Conservation (phyloP, 768 basidiomycete species). For the Agaricus blazei region DNA sequence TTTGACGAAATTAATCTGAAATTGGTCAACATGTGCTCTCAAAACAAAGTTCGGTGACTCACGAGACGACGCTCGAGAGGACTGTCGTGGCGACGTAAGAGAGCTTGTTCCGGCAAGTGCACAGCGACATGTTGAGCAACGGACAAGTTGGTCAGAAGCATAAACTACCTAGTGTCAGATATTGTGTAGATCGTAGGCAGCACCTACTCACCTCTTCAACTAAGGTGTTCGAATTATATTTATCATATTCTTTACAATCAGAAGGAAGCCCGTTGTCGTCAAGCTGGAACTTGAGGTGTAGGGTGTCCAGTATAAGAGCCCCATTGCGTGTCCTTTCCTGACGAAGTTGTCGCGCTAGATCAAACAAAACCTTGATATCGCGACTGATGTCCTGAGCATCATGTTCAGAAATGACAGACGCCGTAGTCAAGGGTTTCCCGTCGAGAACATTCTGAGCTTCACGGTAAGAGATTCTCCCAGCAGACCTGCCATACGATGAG, state of each 20-base stretch:
- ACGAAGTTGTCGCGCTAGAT: slow-evolving; percentile 69
- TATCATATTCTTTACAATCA: slow-evolving; percentile 68
- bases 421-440: slow-evolving; percentile 52
- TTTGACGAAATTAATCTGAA: slow-evolving; percentile 68
- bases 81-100: slow-evolving; percentile 89
- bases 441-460: slow-evolving; percentile 82
- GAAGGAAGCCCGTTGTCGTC: slow-evolving; percentile 75
- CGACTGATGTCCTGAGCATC: slow-evolving; percentile 55
- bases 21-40: slow-evolving; percentile 9
- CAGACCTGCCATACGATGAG: slow-evolving; percentile 48
- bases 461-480: slow-evolving; percentile 78
- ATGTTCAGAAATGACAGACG: slow-evolving; percentile 55
- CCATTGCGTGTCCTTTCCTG: slow-evolving; percentile 75
- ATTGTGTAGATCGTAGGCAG: not conserved
- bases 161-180: slow-evolving; percentile 54
- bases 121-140: slow-evolving; percentile 93
- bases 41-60: slow-evolving; percentile 19
- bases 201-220: slow-evolving; percentile 74
- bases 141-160: slow-evolving; percentile 87
- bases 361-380: slow-evolving; percentile 69
- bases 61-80: slow-evolving; percentile 91
- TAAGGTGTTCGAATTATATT: slow-evolving; percentile 69
- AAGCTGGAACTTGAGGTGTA: slow-evolving; percentile 70
- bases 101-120: slow-evolving; percentile 93
- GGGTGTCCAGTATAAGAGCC: slow-evolving; percentile 64